Conservation (phyloP, 345 rosid genomes). For the Populus nigra region DNA sequence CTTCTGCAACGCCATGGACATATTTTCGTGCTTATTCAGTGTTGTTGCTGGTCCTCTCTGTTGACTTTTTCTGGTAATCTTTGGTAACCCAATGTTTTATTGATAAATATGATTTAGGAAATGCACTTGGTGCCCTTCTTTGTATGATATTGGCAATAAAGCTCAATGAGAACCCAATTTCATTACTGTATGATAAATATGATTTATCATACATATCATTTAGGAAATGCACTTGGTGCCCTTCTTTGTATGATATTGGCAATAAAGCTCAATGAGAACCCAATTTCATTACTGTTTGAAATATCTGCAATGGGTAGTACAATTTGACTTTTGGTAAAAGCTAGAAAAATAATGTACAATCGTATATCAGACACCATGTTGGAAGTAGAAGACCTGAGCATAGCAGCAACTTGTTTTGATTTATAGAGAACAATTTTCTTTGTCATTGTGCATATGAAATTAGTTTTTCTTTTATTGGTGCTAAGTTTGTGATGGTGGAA, state of each 20-base stretch:
- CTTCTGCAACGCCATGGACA: slow-evolving; percentile 81
- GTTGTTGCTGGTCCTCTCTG: slow-evolving; percentile 65
- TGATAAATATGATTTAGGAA: neutral
- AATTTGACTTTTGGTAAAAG: neutral
- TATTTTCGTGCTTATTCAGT: slow-evolving; percentile 87
- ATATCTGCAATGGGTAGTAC: neutral
- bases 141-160: neutral
- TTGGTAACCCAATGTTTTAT: slow-evolving; percentile 15
- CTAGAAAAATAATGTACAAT: neutral
- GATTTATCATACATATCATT: too few relatives aligned
- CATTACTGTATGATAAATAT: neutral
- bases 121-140: neutral
- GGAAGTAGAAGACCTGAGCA: neutral
- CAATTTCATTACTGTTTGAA: neutral
- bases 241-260: neutral
- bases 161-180: neutral
- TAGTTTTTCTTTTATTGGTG: neutral
- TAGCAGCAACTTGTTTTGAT: too few relatives aligned
- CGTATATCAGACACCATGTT: neutral
- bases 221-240: too few relatives aligned
- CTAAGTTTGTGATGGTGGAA: neutral
- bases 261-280: neutral
- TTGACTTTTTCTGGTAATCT: slow-evolving; percentile 75
- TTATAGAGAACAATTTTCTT: neutral
- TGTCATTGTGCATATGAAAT: neutral